phyloP scores from a whole-genome alignment of 2,329 filamentous ascomycete genomes.

The Neopestalotiopsis clavispora region DNA sequence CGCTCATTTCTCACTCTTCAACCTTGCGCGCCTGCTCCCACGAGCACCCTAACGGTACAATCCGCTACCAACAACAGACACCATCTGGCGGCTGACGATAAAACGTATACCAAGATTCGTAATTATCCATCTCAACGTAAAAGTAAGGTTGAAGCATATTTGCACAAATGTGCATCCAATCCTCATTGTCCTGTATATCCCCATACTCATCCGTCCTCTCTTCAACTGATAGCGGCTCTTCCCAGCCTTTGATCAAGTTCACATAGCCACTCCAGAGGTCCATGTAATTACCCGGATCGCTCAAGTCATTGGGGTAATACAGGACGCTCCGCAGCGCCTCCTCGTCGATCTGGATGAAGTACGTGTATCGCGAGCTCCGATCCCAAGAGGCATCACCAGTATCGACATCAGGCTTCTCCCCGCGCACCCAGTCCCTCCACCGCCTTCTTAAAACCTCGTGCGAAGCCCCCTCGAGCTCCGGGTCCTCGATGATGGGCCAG shows the following conservation, averaged over 20 bases:
- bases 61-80: background rate
- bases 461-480: background rate
- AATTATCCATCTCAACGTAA: background rate
- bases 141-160: background rate
- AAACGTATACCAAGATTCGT: background rate
- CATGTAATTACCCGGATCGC: background rate
- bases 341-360: slow-evolving; percentile 23
- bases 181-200: background rate
- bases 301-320: background rate
- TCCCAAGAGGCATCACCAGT: background rate
- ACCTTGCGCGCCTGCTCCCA: too few species aligned
- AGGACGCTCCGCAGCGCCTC: background rate
- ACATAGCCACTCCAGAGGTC: background rate
- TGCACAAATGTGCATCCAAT: background rate
- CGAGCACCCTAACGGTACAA: too few species aligned
- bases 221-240: background rate
- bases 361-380: slow-evolving; percentile 19
- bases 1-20: too few species aligned
- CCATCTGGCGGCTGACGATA: background rate
- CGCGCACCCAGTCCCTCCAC: background rate
- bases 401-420: background rate
- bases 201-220: background rate
- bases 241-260: background rate
- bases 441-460: background rate
- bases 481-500: background rate